phyloP scores from a whole-genome alignment of 169 alveolate species.

The Besnoitia besnoiti region DNA sequence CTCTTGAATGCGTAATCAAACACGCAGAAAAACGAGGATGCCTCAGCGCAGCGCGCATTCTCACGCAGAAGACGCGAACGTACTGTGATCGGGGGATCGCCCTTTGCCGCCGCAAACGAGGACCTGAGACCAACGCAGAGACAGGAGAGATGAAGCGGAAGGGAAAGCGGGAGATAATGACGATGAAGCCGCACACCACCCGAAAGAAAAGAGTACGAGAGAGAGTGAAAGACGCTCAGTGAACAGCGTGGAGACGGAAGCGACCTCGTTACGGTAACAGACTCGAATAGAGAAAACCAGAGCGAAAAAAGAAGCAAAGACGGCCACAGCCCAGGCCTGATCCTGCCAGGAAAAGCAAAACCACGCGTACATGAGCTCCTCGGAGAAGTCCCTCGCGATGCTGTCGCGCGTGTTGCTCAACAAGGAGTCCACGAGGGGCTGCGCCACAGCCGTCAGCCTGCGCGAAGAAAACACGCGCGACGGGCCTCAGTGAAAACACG shows the following conservation, averaged over 20 bases:
- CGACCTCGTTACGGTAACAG: too few relatives aligned
- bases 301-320: background rate
- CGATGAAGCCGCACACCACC: background rate
- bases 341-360: background rate
- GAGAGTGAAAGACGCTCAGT: background rate
- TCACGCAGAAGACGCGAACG: too few relatives aligned
- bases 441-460: background rate
- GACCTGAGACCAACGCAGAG: background rate
- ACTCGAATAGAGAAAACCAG: background rate
- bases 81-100: background rate
- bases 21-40: too few relatives aligned
- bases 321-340: background rate
- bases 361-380: background rate
- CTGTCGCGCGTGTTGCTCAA: background rate
- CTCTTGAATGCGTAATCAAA: too few relatives aligned
- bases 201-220: background rate
- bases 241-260: background rate
- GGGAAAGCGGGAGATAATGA: background rate
- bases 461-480: background rate
- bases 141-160: background rate
- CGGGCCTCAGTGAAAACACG: too few relatives aligned
- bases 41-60: too few relatives aligned
- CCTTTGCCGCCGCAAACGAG: background rate
- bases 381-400: background rate
- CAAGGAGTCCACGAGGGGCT: background rate